Evolutionary conservation across 345 rosid genomes (phyloP), one percentile per base, ranked within the genome.

Genomic region (Nephelium lappaceum): DNA sequence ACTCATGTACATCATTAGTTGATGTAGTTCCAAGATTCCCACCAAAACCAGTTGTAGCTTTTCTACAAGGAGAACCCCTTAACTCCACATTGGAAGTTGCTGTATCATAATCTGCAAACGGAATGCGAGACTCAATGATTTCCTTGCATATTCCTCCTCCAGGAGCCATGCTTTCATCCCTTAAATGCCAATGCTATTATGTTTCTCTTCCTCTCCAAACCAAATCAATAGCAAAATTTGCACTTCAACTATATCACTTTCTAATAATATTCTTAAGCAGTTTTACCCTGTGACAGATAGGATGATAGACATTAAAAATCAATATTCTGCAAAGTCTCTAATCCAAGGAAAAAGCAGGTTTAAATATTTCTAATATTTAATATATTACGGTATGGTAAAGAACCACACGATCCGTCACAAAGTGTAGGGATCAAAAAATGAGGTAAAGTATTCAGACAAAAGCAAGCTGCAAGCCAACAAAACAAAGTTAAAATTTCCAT

Each of bases 1-100:
- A 91, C 80, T 92, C 92, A 5, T 92, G 92, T 71, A 94, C 92
- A 78, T 89, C 91, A 60, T 91, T 87, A 70, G 79, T 84, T 61
- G 91, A 86, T 31, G 88, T 76, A 24, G 88, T 72, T 68, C 95
- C 89, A 10, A 72, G 77, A 86, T 85, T 92, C 79, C 90, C 90
- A 76, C 84, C 66, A 18, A 77, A 63, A 79, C 81, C 81, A 68
- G 82, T 72, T 18, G 84, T 75, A 60, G 90, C 69, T 83, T 89
- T 91, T 78, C 85, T 81, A 39, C 75, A 74, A 55, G 89, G 84
- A 62, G 91, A 85, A 72, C 76, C 83, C 69, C 85, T 87, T 64
- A 77, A 66, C 79, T 89, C 92, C 0, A 75, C 67, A 71, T 78
- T 86, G 21, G 88, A 82, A 75, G 85, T 83, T 77, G 87, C 73